Conservation (phyloP, 192 early-diverging fungal species). For the Coemansia aciculifera region DNA sequence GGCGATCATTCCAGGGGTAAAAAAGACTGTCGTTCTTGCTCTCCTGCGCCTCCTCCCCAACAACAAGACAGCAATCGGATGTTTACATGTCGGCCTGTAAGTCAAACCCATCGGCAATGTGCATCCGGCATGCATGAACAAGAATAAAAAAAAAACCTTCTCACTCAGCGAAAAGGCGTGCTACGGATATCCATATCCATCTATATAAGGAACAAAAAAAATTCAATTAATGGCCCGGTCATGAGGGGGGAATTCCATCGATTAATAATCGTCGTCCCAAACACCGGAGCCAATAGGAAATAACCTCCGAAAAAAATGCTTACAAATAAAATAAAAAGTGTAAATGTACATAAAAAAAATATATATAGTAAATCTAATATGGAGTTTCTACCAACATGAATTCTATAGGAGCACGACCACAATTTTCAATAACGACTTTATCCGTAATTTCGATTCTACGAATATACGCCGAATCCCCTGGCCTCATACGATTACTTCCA, state of each 20-base stretch:
- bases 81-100: conserved; percentile 1
- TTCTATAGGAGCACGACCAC: conserved; percentile 41
- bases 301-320: no score
- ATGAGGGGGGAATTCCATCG: background rate
- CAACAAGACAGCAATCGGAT: background rate
- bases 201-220: no score
- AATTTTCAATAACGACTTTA: conserved; percentile 32
- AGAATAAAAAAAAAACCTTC: background rate
- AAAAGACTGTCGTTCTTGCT: background rate
- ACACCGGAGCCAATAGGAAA: background rate
- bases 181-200: no score
- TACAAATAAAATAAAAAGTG: background rate
- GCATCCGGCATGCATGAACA: background rate
- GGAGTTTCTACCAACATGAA: conserved; percentile 47
- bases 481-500: conserved; percentile 30
- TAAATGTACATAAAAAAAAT: background rate
- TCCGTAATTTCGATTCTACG: conserved; percentile 30
- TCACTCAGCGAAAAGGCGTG: no score
- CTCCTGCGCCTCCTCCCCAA: background rate
- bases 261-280: background rate
- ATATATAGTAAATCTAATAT: conserved; percentile 19
- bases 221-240: background rate
- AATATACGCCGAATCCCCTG: conserved; percentile 48
- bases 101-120: background rate
- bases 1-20: background rate